Evolutionary conservation across 257 asterid genomes (phyloP).

Genomic region (Penstemon barbatus): DNA sequence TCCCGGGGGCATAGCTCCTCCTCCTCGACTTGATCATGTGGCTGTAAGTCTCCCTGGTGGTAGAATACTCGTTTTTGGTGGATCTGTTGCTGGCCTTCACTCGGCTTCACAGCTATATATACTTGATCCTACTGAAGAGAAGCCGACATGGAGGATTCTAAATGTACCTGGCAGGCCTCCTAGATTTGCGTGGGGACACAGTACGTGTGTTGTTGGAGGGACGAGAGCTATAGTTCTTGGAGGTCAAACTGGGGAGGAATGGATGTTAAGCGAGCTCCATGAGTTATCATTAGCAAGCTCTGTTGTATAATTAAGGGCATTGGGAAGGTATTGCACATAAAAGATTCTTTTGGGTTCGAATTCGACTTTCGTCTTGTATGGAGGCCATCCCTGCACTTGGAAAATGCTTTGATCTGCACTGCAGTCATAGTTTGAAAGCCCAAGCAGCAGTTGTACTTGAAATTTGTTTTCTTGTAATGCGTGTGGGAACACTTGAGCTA

Average conservation of each 20-base stretch:
- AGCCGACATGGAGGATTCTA: conserved; percentile 94
- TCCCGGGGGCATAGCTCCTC: conserved; percentile 94
- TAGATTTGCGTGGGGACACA: conserved; percentile 92
- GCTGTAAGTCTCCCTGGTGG: conserved; percentile 94
- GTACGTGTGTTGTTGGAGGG: conserved; percentile 91
- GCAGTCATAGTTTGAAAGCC: conserved; percentile 19
- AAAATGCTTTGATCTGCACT: conserved; percentile 24
- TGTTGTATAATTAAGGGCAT: conserved; percentile 27
- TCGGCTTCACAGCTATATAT: conserved; percentile 93
- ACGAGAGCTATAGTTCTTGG: conserved; percentile 91
- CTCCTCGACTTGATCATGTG: conserved; percentile 96
- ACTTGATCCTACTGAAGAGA: conserved; percentile 92
- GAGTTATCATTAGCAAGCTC: conserved; percentile 81
- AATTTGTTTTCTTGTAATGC: conserved; percentile 31
- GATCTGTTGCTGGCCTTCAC: conserved; percentile 96
- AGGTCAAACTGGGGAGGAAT: conserved; percentile 93
- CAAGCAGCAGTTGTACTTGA: conserved; percentile 22
- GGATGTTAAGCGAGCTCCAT: conserved; percentile 91
- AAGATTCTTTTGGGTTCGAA: conserved; percentile 30
- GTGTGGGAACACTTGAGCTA: conserved; percentile 30
- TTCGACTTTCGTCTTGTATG: neutral
- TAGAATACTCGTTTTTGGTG: conserved; percentile 79
- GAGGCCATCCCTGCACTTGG: conserved; percentile 20
- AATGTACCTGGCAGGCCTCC: conserved; percentile 88
- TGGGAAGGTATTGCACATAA: conserved; percentile 23